Evolutionary conservation across 1,139 yeast genomes (phyloP).

Genomic region (Yamadazyma atmosphaerica): DNA sequence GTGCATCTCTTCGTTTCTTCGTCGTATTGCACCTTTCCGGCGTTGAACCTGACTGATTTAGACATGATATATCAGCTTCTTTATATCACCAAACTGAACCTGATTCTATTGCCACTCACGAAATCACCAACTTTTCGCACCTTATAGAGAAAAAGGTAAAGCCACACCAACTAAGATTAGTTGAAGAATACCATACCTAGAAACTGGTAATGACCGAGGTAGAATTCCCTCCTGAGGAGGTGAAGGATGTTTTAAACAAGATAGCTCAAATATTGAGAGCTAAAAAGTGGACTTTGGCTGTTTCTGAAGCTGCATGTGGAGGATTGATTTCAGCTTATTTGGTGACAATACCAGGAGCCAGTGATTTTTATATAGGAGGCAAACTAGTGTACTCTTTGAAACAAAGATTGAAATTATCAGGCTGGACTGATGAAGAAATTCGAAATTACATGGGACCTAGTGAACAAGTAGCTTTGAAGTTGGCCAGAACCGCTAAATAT

Average conservation of each 20-base stretch:
- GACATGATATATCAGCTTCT: conserved; percentile 9
- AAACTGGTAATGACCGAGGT: conserved; percentile 13
- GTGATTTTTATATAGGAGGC: conserved; percentile 80
- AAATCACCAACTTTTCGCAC: neutral
- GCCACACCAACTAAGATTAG: conserved; percentile 16
- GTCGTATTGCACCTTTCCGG: conserved; percentile 80
- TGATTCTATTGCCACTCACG: conserved; percentile 5
- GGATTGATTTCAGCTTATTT: conserved; percentile 79
- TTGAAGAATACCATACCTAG: no score
- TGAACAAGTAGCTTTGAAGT: conserved; percentile 68
- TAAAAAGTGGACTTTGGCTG: conserved; percentile 66
- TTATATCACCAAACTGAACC: neutral
- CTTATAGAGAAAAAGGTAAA: neutral
- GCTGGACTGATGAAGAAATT: conserved; percentile 76
- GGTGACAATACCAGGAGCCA: conserved; percentile 84
- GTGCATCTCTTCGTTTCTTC: conserved; percentile 70
- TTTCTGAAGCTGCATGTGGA: conserved; percentile 89
- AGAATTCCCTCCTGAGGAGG: conserved; percentile 64
- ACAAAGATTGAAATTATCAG: conserved; percentile 71
- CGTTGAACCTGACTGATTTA: conserved; percentile 58
- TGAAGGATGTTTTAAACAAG: conserved; percentile 48
- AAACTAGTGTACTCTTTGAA: conserved; percentile 75
- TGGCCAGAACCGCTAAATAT: conserved; percentile 76
- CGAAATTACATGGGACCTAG: conserved; percentile 77
- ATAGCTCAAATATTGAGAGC: conserved; percentile 57